These are phyloP conservation scores for Candolleomyces eurysporus DNA, from an alignment of 768 basidiomycete genomes.

Conservation along the genomic window DNA sequence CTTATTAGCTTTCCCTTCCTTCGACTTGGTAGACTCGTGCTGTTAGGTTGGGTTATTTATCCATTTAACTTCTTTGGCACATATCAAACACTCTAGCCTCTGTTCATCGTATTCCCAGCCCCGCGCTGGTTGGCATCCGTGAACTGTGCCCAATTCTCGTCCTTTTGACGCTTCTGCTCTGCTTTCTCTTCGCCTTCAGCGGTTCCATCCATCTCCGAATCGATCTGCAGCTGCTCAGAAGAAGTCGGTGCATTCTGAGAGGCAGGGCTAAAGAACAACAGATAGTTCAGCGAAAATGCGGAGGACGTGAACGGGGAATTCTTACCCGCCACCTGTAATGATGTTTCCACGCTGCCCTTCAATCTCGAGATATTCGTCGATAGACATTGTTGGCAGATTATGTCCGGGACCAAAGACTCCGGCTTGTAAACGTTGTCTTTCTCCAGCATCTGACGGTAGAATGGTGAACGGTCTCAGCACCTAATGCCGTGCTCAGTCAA, in stretches of 20 bases:
- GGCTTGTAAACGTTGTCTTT: constrained; percentile 70
- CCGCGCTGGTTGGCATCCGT: constrained; percentile 86
- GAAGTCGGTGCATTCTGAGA: constrained; percentile 67
- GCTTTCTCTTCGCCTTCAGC: constrained; percentile 59
- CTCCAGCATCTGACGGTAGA: constrained; percentile 64
- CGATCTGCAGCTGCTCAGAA: constrained; percentile 73
- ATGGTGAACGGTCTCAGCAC: constrained; percentile 93
- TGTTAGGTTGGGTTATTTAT: constrained; percentile 10
- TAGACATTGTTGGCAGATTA: constrained; percentile 89
- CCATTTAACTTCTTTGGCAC: not conserved
- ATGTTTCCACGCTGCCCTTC: constrained; percentile 85
- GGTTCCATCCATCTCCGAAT: constrained; percentile 85
- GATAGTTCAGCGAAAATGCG: constrained; percentile 4
- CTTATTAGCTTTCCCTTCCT: too few relatives aligned
- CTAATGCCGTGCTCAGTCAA: constrained; percentile 33
- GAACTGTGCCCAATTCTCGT: constrained; percentile 89
- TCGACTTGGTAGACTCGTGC: constrained; percentile 14
- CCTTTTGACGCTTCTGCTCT: constrained; percentile 78
- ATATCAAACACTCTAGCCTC: constrained; percentile 53
- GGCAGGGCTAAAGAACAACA: constrained; percentile 47
- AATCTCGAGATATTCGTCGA: constrained; percentile 91
- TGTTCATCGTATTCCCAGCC: constrained; percentile 96
- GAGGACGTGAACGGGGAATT: constrained; percentile 3
- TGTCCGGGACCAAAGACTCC: constrained; percentile 86
- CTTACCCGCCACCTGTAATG: constrained; percentile 84